Base-by-base conservation (phyloP, 2,329 filamentous ascomycete species). In the Zymoseptoria brevis region DNA sequence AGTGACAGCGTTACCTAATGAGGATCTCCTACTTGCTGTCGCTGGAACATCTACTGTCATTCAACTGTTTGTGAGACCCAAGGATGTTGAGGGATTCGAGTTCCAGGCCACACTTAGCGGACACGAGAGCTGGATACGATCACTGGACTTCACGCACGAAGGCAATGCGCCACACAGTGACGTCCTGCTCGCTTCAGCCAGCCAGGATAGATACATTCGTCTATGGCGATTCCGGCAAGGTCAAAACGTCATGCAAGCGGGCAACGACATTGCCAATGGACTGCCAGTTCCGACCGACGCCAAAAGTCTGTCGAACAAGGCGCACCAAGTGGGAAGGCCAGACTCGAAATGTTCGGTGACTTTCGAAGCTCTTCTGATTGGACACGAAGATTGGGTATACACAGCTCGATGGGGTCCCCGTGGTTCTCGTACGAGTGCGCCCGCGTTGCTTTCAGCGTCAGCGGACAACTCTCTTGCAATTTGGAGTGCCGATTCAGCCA, bases 341-440 rank as follows among this genome's bases (percentile, higher is more conserved):
- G 79, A 75, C 0, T 79, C 77, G 3, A 86, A 87, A 64, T 93
- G 89, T 73, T 89, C 88, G 6, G 80, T 96, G 58, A 96, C 91
- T 0, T 97, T 99, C 66, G 94, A 99, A 73, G 94, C 94, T 1
- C 79, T 99, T 2, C 81, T 99, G 5, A 83, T 99, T 2, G 94
- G 94, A 8, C 94, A 99, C 70, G 94, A 99, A 71, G 94, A 99
- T 70, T 99, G 94, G 94, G 93, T 99, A 59, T 97, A 96, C 74
- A 95, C 89, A 58, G 87, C 89, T 1, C 80, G 81, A 57, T 96
- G 92, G 92, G 81, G 83, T 60, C 79, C 79, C 6, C 72, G 77
- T 50, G 69, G 75, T 13, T 75, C 75, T 13, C 75, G 78, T 60
- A 75, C 72, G 1, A 60, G 63, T 19, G 45, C 56, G 11, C 66